Conservation (phyloP, 768 basidiomycete genomes). For the Boletus pseudopeckii region DNA sequence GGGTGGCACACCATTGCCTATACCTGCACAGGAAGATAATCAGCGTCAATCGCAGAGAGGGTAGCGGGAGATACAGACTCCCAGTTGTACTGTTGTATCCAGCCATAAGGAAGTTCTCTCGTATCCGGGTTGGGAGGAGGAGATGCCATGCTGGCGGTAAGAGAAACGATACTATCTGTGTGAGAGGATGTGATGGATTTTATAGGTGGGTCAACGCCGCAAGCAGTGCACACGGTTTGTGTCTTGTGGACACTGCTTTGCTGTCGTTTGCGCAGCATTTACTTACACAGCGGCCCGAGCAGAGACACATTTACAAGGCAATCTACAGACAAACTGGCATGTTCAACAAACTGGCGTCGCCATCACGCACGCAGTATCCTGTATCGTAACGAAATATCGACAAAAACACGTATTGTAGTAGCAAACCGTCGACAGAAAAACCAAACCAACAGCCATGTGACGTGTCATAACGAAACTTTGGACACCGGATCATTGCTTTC, state of each 20-base stretch:
- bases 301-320: conserved; percentile 6
- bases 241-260: conserved; percentile 33
- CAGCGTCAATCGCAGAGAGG: conserved; percentile 20
- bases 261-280: conserved; percentile 26
- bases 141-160: conserved; percentile 37
- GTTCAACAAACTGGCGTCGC: not conserved
- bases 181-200: conserved; percentile 22
- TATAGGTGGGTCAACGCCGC: conserved; percentile 15
- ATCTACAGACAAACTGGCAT: not conserved
- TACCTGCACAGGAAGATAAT: conserved; percentile 45
- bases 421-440: conserved; percentile 7
- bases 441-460: conserved; percentile 1
- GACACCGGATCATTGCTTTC: conserved; percentile 4
- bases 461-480: conserved; percentile 6
- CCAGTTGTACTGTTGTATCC: conserved; percentile 63
- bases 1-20: conserved; percentile 53
- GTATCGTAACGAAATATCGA: conserved; percentile 29
- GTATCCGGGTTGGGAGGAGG: conserved; percentile 53
- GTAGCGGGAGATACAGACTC: conserved; percentile 45
- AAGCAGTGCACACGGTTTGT: conserved; percentile 18
- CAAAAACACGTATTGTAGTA: conserved; percentile 26
- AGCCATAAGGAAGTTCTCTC: conserved; percentile 62
- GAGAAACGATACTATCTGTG: conserved; percentile 12
- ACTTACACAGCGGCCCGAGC: conserved; percentile 13
- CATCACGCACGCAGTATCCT: not conserved